These are phyloP conservation scores for Botrytis tulipae DNA, from an alignment of 2,329 filamentous ascomycete species.

Conservation along the genomic window DNA sequence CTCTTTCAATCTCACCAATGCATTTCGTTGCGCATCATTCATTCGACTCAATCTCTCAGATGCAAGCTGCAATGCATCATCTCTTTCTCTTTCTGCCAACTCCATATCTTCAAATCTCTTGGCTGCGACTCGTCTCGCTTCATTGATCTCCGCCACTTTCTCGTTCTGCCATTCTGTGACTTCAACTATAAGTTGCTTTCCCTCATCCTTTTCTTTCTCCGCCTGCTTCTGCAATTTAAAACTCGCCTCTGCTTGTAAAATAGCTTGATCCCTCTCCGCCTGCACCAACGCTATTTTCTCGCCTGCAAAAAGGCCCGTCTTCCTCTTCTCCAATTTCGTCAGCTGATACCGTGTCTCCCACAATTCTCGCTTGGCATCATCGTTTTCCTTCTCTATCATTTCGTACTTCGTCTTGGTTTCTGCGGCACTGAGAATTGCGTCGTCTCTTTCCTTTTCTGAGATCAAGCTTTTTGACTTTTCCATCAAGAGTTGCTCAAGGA, in stretches of 20 bases:
- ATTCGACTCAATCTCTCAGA: background rate
- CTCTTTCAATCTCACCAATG: background rate
- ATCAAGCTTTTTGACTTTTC: background rate
- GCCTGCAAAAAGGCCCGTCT: background rate
- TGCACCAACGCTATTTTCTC: background rate
- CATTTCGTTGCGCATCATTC: background rate
- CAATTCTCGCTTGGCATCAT: background rate
- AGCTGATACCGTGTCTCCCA: background rate
- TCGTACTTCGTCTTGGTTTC: background rate
- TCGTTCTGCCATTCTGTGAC: background rate
- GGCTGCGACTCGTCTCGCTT: background rate
- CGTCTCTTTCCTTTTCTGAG: background rate
- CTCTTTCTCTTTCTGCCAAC: background rate
- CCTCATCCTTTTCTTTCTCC: background rate
- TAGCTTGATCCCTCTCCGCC: background rate
- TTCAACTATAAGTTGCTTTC: background rate
- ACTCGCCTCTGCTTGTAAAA: background rate
- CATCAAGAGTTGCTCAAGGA: conserved; percentile 7
- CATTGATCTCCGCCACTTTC: background rate
- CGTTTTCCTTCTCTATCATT: background rate
- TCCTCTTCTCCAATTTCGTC: background rate
- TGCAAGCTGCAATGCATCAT: background rate
- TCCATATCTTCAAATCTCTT: background rate
- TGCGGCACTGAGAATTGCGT: background rate
- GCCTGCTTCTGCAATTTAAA: background rate